Evolutionary conservation across 768 basidiomycete genomes (phyloP), one percentile per base, ranked within the genome.

Genomic region (Lactarius sp.): DNA sequence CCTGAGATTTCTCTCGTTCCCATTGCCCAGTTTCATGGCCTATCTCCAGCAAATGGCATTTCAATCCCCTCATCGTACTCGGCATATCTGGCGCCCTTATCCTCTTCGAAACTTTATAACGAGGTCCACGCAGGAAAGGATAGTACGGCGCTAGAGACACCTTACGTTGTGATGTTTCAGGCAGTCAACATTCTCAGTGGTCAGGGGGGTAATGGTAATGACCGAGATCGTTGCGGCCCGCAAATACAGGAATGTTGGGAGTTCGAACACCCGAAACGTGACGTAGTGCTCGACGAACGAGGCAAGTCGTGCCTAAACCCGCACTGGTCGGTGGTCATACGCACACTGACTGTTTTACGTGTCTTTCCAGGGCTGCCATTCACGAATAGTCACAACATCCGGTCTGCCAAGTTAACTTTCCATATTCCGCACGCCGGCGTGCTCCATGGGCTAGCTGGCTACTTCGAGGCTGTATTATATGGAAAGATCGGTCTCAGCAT

Each of bases 151-250:
- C 73, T 90, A 62, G 97, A 99, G 76, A 98, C 94, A 37, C 96
- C 97, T 0, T 98, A 98, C 70, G 97, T 99, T 18, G 97, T 98
- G 65, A 96, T 98, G 95, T 93, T 99, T 74, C 88, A 92, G 71
- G 91, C 93, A 9, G 90, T 93, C 65, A 95, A 94, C 67, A 81
- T 94, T 62, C 79, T 99, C 47, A 92, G 90, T 61, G 94, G 87
- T 8, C 79, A 90, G 54, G 83, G 88, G 51, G 82, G 82, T 34
- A 81, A 83, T 47, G 82, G 82, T 34, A 81, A 83, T 47, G 68
- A 78, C 41, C 78, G 80, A 69, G 85, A 84, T 18, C 80, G 83
- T 52, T 94, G 91, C 76, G 94, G 94, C 14, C 80, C 86, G 2
- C 84, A 85, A 67, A 81, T 97, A 41, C 97, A 98, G 74, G 90